Conservation (phyloP, 2,329 filamentous ascomycete genomes). For the Endoconidiophora polonica region DNA sequence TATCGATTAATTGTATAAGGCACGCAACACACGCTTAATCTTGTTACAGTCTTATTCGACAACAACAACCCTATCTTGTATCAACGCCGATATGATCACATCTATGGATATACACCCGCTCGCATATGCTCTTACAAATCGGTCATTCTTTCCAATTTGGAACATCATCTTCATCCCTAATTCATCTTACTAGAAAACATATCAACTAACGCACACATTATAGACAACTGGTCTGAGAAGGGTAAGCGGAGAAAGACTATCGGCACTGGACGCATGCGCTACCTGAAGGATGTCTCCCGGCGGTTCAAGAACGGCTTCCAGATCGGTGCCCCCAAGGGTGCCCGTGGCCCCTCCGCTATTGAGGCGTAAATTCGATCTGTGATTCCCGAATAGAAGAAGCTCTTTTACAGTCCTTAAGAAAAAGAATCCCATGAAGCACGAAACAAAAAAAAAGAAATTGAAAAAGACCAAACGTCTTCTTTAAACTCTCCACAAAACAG, state of each 20-base stretch:
- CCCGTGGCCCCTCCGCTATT: constrained; percentile 44
- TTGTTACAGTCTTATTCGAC: background rate
- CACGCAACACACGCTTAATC: background rate
- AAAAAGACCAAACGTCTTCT: constrained; percentile 4
- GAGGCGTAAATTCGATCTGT: constrained; percentile 19
- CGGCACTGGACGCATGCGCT: constrained; percentile 88
- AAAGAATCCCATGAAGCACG: constrained; percentile 13
- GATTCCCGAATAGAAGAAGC: constrained; percentile 14
- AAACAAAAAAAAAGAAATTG: constrained; percentile 10
- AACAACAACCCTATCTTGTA: background rate
- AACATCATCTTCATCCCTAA: background rate
- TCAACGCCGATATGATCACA: background rate
- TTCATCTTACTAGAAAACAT: background rate
- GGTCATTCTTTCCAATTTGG: too few species aligned
- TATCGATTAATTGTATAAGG: background rate
- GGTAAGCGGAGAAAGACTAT: constrained; percentile 99
- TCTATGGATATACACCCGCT: background rate
- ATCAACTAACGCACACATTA: constrained; percentile 14
- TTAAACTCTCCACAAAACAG: background rate
- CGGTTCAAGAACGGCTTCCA: constrained; percentile 98
- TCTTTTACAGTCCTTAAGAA: constrained; percentile 15
- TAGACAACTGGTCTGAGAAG: constrained; percentile 99
- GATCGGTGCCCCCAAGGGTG: constrained; percentile 69
- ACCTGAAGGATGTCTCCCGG: constrained; percentile 82
- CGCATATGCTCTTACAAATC: background rate